These are phyloP conservation scores for Macrolepiota fuliginosa DNA, from an alignment of 768 basidiomycete genomes.

Conservation along the genomic window DNA sequence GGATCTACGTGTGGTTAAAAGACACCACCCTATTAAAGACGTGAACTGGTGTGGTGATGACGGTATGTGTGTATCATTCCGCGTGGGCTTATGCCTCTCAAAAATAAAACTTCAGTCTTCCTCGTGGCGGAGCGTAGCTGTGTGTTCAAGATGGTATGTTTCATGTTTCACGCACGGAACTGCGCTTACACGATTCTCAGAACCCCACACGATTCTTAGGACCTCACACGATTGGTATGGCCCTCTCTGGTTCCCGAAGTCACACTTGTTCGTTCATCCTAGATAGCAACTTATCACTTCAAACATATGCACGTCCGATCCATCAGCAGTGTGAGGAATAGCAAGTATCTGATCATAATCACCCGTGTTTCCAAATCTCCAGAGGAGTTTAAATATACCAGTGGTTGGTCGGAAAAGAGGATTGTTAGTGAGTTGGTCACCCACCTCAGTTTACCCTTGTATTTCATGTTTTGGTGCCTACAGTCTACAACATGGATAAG, in stretches of 20 bases:
- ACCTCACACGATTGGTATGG: background rate
- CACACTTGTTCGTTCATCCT: background rate
- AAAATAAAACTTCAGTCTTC: background rate
- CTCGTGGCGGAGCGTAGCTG: slow-evolving; percentile 8
- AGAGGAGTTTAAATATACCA: background rate
- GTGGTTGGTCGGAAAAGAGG: slow-evolving; percentile 7
- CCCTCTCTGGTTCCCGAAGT: background rate
- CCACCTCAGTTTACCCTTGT: background rate
- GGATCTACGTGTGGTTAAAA: background rate
- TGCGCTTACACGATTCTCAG: background rate
- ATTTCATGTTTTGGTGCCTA: background rate
- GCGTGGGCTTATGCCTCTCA: too few species aligned
- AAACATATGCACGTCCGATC: slow-evolving; percentile 7
- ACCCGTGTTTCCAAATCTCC: slow-evolving; percentile 1
- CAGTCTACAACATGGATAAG: slow-evolving; percentile 13
- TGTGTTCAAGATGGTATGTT: slow-evolving; percentile 7
- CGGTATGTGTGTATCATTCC: background rate
- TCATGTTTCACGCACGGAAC: background rate
- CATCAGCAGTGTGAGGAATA: background rate
- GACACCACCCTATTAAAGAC: background rate
- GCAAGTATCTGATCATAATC: slow-evolving; percentile 1
- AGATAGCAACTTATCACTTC: slow-evolving; percentile 10
- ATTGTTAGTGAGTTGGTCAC: background rate
- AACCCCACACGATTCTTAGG: background rate
- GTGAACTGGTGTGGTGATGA: slow-evolving; percentile 7